Percentiles rank a stretch among this genome's conserved stretches.
Conservation (phyloP, 2,329 filamentous ascomycete species). For the Esteya vermicola region DNA sequence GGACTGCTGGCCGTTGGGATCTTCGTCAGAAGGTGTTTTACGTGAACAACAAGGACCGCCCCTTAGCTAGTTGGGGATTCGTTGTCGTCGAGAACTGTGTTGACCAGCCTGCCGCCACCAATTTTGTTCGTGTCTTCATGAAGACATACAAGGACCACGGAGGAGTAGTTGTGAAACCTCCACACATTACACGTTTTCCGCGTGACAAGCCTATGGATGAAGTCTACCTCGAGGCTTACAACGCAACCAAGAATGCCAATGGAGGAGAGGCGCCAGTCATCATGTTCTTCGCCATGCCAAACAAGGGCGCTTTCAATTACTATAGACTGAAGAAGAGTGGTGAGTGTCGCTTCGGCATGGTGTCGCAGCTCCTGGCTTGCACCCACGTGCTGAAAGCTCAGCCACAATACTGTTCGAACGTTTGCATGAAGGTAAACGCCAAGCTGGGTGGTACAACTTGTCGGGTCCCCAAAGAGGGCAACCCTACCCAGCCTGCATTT, state of each 20-base stretch:
- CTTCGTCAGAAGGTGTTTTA: constrained; percentile 70
- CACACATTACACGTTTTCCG: constrained; percentile 17
- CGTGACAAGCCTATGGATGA: constrained; percentile 17
- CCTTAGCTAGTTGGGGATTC: constrained; percentile 63
- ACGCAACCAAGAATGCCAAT: constrained; percentile 33
- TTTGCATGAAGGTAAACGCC: constrained; percentile 91
- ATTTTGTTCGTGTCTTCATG: constrained; percentile 37
- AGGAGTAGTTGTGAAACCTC: constrained; percentile 26
- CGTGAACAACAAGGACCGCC: constrained; percentile 37
- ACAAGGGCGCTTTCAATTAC: constrained; percentile 60
- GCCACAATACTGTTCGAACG: constrained; percentile 81
- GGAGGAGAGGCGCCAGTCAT: constrained; percentile 53
- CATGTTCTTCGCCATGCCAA: constrained; percentile 62
- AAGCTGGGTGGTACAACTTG: constrained; percentile 80
- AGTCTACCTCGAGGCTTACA: constrained; percentile 41
- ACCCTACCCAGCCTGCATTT: constrained; percentile 15
- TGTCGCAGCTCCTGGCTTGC: constrained; percentile 69
- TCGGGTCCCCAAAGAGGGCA: constrained; percentile 22
- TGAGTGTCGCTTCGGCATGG: constrained; percentile 72
- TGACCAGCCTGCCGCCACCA: constrained; percentile 36
- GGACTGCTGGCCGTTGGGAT: constrained; percentile 69
- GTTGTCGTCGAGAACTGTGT: constrained; percentile 47
- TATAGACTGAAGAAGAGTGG: constrained; percentile 77
- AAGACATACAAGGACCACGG: constrained; percentile 34
- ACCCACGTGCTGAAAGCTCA: constrained; percentile 55